Percentiles rank a stretch among this genome's conserved stretches.
Conservation (phyloP, 2,329 filamentous ascomycete species). For the Furcasterigmium sp. region DNA sequence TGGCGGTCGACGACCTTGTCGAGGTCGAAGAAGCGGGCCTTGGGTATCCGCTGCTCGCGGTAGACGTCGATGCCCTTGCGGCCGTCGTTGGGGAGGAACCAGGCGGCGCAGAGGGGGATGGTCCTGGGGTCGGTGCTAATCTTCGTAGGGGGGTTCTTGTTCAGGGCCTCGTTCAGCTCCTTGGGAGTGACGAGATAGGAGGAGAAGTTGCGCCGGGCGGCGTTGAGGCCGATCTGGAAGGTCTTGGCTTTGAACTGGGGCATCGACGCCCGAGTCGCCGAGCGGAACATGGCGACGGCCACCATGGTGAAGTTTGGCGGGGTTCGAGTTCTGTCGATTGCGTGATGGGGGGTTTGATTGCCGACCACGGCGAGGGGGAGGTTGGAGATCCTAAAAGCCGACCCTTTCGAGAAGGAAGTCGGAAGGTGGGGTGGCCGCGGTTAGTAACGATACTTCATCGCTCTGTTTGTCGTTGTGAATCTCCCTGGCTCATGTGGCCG, state of each 20-base stretch:
- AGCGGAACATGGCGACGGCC: slow-evolving; percentile 34
- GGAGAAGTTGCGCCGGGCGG: slow-evolving; percentile 52
- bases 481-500: slow-evolving; percentile 1
- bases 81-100: slow-evolving; percentile 93
- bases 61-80: slow-evolving; percentile 79
- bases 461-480: background rate
- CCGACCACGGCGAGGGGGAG: slow-evolving; percentile 10
- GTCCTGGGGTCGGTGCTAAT: slow-evolving; percentile 79
- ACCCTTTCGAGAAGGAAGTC: too few relatives aligned
- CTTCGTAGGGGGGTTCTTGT: slow-evolving; percentile 72
- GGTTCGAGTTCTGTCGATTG: slow-evolving; percentile 2
- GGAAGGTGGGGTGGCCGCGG: slow-evolving; percentile 1
- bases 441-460: background rate
- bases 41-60: slow-evolving; percentile 76
- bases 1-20: slow-evolving; percentile 84
- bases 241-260: slow-evolving; percentile 27
- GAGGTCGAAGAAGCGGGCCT: slow-evolving; percentile 92
- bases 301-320: slow-evolving; percentile 31
- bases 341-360: slow-evolving; percentile 5
- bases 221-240: slow-evolving; percentile 25
- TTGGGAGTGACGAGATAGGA: slow-evolving; percentile 83
- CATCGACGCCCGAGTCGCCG: slow-evolving; percentile 26
- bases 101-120: slow-evolving; percentile 85
- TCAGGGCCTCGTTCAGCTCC: slow-evolving; percentile 75
- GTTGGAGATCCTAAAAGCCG: too few relatives aligned